Evolutionary conservation across 2,329 filamentous ascomycete species (phyloP).

Genomic region (Nigrospora oryzae): DNA sequence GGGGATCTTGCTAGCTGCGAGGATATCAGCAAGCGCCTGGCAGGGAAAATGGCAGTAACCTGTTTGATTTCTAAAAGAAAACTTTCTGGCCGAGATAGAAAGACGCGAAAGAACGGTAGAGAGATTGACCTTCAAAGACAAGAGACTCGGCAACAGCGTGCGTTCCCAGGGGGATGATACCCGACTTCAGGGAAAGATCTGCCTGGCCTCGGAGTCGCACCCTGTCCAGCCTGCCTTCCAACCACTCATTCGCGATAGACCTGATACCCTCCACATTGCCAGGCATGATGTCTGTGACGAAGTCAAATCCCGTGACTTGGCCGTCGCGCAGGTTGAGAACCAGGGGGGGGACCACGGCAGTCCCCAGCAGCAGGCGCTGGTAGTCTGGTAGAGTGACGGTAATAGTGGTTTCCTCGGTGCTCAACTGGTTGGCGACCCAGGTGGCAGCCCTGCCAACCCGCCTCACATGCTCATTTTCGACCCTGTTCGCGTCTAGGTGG

Average conservation of each 20-base stretch:
- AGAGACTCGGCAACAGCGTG: slow-evolving; percentile 68
- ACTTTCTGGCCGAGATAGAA: slow-evolving; percentile 54
- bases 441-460: slow-evolving; percentile 71
- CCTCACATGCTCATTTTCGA: slow-evolving; percentile 62
- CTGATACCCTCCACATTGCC: slow-evolving; percentile 72
- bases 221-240: slow-evolving; percentile 66
- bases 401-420: slow-evolving; percentile 64
- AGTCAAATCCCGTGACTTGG: slow-evolving; percentile 67
- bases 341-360: slow-evolving; percentile 66
- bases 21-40: slow-evolving; percentile 24
- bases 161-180: slow-evolving; percentile 69
- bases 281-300: slow-evolving; percentile 67
- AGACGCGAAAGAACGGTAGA: slow-evolving; percentile 55
- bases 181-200: slow-evolving; percentile 66
- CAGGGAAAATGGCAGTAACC: slow-evolving; percentile 7
- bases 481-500: slow-evolving; percentile 67
- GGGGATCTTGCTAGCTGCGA: slow-evolving; percentile 61
- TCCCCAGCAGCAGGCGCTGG: slow-evolving; percentile 67
- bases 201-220: slow-evolving; percentile 69
- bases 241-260: slow-evolving; percentile 77
- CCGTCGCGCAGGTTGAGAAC: slow-evolving; percentile 71
- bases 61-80: slow-evolving; percentile 22
- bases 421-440: slow-evolving; percentile 69
- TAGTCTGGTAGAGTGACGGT: slow-evolving; percentile 79
- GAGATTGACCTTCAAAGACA: slow-evolving; percentile 73